Evolutionary conservation across 1,284 basidiomycete species (phyloP).

Genomic region (Rhodotorula sp.): DNA sequence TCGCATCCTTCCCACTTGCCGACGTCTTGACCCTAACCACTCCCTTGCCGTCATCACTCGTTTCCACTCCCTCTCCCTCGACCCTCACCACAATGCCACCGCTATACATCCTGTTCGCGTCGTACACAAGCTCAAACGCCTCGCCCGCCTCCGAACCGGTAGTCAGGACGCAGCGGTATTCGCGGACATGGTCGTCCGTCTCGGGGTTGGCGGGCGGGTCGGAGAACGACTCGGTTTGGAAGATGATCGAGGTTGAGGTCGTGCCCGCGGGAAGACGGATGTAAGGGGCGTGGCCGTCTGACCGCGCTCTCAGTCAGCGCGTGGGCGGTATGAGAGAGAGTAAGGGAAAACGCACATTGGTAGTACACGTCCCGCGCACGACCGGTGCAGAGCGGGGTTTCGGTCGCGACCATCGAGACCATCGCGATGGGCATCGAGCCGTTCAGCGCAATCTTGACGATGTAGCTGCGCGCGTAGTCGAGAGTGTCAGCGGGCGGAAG

Average conservation of each 20-base stretch:
- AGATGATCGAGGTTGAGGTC: constrained; percentile 15
- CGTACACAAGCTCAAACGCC: constrained; percentile 28
- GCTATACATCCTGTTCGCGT: constrained; percentile 24
- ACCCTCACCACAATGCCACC: constrained; percentile 12
- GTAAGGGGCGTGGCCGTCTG: constrained; percentile 37
- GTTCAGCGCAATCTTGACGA: constrained; percentile 35
- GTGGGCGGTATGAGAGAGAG: no score
- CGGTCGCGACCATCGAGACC: constrained; percentile 28
- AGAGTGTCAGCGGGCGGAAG: not conserved
- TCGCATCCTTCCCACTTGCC: constrained; percentile 4
- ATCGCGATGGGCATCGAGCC: constrained; percentile 27
- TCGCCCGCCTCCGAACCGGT: constrained; percentile 15
- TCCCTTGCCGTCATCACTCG: constrained; percentile 18
- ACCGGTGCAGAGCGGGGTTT: constrained; percentile 32
- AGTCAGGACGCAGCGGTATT: constrained; percentile 28
- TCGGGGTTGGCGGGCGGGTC: constrained; percentile 5
- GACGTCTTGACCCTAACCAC: constrained; percentile 17
- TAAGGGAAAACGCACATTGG: not conserved
- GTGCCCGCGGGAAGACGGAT: not conserved
- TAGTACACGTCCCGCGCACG: constrained; percentile 3
- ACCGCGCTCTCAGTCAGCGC: not conserved
- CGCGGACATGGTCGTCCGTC: not conserved
- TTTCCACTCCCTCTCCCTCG: constrained; percentile 13
- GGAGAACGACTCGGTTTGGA: constrained; percentile 32
- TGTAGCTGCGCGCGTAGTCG: constrained; percentile 1